A percentile compares a stretch with the other conserved stretches of the same genome.
Conservation (phyloP, 2,329 filamentous ascomycete genomes). For the Sarocladium brachiariae region DNA sequence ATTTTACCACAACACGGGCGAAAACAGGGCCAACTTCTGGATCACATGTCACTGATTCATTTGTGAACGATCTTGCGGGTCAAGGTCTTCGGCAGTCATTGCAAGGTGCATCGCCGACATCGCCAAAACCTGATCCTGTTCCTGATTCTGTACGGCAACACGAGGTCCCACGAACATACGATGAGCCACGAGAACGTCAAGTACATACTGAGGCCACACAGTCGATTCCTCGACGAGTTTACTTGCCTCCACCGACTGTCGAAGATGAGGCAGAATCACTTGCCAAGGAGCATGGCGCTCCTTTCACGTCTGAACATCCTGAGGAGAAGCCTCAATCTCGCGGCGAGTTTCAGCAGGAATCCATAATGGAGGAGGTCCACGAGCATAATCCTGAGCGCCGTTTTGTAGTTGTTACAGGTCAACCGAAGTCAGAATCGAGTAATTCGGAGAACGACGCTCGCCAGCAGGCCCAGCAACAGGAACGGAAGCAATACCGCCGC, state of each 20-base stretch:
- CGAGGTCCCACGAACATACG: conserved; percentile 5
- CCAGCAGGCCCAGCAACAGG: conserved; percentile 17
- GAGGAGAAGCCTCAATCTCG: conserved; percentile 45
- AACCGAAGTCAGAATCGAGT: conserved; percentile 21
- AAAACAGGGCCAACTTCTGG: not conserved
- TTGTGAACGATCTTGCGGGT: not conserved
- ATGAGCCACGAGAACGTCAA: not conserved
- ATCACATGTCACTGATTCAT: not conserved
- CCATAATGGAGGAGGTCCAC: conserved; percentile 57
- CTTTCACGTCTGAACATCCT: conserved; percentile 21
- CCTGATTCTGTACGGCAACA: not conserved
- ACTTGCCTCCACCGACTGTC: conserved; percentile 53
- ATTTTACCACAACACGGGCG: conserved; percentile 41
- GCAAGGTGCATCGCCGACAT: conserved; percentile 16
- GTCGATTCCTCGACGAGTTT: not conserved
- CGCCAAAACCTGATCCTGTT: conserved; percentile 26
- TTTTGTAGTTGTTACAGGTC: conserved; percentile 47
- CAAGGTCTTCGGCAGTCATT: not conserved
- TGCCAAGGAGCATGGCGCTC: conserved; percentile 49
- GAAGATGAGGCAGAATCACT: conserved; percentile 63
- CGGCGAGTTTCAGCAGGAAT: conserved; percentile 62
- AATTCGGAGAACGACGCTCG: conserved; percentile 12
- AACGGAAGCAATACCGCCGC: not conserved
- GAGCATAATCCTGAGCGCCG: conserved; percentile 56
- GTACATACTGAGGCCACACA: not conserved